Evolutionary conservation across 371 early-diverging fungal species (phyloP).

Genomic region (Lichtheimia hyalospora): DNA sequence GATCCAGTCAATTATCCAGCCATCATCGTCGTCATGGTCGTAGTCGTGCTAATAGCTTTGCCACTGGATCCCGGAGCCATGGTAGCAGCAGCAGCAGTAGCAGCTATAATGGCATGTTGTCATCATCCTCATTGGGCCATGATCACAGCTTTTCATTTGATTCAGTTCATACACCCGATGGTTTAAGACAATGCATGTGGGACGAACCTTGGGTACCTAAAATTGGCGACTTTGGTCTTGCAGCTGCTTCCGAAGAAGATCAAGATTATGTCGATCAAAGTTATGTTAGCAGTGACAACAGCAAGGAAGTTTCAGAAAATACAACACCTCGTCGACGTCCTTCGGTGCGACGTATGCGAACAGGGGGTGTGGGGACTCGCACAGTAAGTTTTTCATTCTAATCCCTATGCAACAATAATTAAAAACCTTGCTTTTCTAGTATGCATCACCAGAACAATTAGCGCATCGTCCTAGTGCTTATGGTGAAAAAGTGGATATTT

Average conservation of each 20-base stretch:
- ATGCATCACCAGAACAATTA: slow-evolving; percentile 94
- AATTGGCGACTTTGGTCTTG: slow-evolving; percentile 90
- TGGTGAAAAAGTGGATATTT: slow-evolving; percentile 70
- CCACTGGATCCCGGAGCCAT: neutral
- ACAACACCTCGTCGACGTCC: neutral
- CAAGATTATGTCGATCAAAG: slow-evolving; percentile 1
- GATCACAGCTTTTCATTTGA: slow-evolving; percentile 26
- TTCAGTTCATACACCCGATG: slow-evolving; percentile 19
- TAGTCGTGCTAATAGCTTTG: slow-evolving; percentile 11
- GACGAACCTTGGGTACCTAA: slow-evolving; percentile 62
- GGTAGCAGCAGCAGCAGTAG: neutral
- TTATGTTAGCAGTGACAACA: neutral
- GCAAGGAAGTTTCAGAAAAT: slow-evolving; percentile 1
- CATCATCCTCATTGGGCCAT: neutral
- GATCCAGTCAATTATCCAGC: slow-evolving; percentile 5
- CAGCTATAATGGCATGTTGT: neutral
- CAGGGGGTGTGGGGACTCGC: slow-evolving; percentile 72
- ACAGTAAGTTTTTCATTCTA: slow-evolving; percentile 44
- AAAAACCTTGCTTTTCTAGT: slow-evolving; percentile 37
- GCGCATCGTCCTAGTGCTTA: slow-evolving; percentile 53
- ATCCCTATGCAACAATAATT: neutral
- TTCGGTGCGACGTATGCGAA: slow-evolving; percentile 25
- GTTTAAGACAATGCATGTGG: slow-evolving; percentile 37
- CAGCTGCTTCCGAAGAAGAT: slow-evolving; percentile 46
- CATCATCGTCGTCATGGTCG: neutral